Evolutionary conservation across 73 alveolate genomes (phyloP).

Genomic region (Diophrys sp.): DNA sequence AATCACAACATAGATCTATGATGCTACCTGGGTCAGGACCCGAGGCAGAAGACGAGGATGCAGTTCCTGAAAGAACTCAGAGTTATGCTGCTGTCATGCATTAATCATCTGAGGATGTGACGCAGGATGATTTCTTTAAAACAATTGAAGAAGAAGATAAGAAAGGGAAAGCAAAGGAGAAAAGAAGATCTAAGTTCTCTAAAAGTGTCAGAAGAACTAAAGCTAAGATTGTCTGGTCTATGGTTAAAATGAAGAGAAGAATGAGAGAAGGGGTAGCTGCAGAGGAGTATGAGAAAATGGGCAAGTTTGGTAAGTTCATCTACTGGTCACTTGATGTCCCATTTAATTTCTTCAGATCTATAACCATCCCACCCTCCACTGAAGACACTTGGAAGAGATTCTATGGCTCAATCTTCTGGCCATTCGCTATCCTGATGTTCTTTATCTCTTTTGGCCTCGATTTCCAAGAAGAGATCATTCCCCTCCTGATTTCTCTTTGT

Average conservation of each 20-base stretch:
- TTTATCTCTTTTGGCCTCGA: not conserved
- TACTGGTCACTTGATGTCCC: slow-evolving; percentile 12
- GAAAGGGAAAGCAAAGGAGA: not conserved
- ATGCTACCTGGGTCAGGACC: no score
- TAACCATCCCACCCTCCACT: slow-evolving; percentile 18
- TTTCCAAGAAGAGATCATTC: not conserved
- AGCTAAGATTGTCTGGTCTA: slow-evolving; percentile 17
- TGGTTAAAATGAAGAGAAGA: slow-evolving; percentile 20
- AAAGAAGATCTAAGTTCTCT: not conserved
- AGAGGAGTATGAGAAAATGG: slow-evolving; percentile 9
- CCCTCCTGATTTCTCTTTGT: not conserved
- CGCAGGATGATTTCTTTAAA: not conserved
- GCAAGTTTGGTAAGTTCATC: not conserved
- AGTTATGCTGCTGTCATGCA: not conserved
- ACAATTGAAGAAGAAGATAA: not conserved
- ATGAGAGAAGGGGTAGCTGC: slow-evolving; percentile 3
- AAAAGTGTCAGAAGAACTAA: not conserved
- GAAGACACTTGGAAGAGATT: slow-evolving; percentile 8
- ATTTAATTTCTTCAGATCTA: slow-evolving; percentile 5
- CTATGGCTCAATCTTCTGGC: not conserved
- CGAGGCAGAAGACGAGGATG: not conserved
- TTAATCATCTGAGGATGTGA: no score
- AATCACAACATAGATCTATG: no score
- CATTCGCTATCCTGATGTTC: not conserved
- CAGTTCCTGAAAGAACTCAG: not conserved